Percentiles rank a stretch among this genome's conserved stretches.
Evolutionary conservation across 2,329 filamentous ascomycete species (phyloP).

Genomic region (Clarireedia homoeocarpa): DNA sequence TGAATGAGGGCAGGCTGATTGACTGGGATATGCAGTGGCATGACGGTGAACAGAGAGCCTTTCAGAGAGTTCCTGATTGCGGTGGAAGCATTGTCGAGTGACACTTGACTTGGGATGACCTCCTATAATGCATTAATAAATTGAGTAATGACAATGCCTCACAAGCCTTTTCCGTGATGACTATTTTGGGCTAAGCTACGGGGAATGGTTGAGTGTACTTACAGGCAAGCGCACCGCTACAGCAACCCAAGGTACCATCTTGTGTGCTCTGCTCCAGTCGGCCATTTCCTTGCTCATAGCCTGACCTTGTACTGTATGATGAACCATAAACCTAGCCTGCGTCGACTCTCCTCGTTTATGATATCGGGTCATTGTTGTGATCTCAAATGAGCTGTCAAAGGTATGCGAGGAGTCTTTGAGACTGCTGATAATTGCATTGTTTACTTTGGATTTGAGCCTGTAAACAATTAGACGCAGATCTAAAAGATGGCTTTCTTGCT

Average conservation of each 20-base stretch:
- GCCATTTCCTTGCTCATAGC: slow-evolving; percentile 17
- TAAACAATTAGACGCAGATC: neutral
- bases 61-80: neutral
- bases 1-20: slow-evolving; percentile 31
- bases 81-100: neutral
- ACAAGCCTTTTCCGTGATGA: no score
- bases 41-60: slow-evolving; percentile 28
- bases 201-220: neutral
- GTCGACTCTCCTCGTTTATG: neutral
- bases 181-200: no score
- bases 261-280: slow-evolving; percentile 25
- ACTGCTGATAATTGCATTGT: slow-evolving; percentile 13
- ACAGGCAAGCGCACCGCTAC: slow-evolving; percentile 26
- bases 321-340: slow-evolving; percentile 19
- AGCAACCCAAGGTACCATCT: slow-evolving; percentile 30
- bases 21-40: slow-evolving; percentile 28
- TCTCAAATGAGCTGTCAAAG: slow-evolving; percentile 19
- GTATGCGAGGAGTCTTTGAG: slow-evolving; percentile 5
- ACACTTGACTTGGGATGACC: neutral
- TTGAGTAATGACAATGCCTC: neutral
- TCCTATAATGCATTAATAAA: neutral
- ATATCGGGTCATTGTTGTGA: slow-evolving; percentile 6
- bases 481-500: neutral
- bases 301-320: slow-evolving; percentile 25
- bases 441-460: slow-evolving; percentile 18